Percentiles rank a stretch among this genome's conserved stretches.
Conservation (phyloP, 768 basidiomycete species). For the Pleurotus djamor region DNA sequence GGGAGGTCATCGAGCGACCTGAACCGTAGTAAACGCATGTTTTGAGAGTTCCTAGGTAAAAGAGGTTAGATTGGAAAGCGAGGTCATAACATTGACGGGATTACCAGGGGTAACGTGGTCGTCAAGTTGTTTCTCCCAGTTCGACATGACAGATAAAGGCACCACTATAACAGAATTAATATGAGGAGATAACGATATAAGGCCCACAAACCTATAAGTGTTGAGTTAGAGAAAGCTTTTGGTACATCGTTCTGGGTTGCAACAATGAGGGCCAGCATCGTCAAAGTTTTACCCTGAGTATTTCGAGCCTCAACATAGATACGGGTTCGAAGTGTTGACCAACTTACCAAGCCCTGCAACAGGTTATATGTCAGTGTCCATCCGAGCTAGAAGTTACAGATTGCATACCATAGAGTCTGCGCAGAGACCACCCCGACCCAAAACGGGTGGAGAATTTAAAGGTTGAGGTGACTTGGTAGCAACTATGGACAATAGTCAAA, state of each 20-base stretch:
- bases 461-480: slow-evolving; percentile 81
- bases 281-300: slow-evolving; percentile 83
- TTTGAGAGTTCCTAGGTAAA: not conserved
- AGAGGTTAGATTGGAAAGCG: not conserved
- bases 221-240: slow-evolving; percentile 56
- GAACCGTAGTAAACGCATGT: slow-evolving; percentile 70
- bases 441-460: slow-evolving; percentile 39
- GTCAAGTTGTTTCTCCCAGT: slow-evolving; percentile 83
- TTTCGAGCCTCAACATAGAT: slow-evolving; percentile 1
- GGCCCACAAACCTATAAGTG: slow-evolving; percentile 71
- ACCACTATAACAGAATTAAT: slow-evolving; percentile 44
- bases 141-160: slow-evolving; percentile 82
- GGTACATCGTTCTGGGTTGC: slow-evolving; percentile 71
- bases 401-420: slow-evolving; percentile 82
- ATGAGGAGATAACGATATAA: not conserved
- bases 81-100: slow-evolving; percentile 31
- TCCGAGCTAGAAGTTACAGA: not conserved
- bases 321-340: not conserved
- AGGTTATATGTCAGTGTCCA: not conserved
- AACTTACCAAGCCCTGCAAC: slow-evolving; percentile 40
- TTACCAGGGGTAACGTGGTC: slow-evolving; percentile 61
- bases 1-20: slow-evolving; percentile 54
- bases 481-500: slow-evolving; percentile 34
- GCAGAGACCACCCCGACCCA: slow-evolving; percentile 85
- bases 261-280: slow-evolving; percentile 79